Percentiles rank a stretch among this genome's conserved stretches.
Conservation (phyloP, 1,139 yeast genomes). For the Candida sp. region DNA sequence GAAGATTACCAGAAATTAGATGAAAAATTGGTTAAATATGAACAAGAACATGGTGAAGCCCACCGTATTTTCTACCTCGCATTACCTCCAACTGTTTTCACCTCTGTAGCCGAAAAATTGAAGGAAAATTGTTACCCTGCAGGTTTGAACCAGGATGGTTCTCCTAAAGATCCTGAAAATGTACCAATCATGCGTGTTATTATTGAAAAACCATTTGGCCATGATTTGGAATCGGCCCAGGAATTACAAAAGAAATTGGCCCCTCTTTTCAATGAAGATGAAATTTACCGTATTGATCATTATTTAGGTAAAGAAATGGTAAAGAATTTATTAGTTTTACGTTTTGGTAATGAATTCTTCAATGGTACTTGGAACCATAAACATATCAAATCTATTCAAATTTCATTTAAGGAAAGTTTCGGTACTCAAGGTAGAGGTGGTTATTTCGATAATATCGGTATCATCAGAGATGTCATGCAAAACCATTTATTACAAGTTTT, state of each 20-base stretch:
- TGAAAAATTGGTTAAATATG: constrained; percentile 55
- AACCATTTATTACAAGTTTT: constrained; percentile 93
- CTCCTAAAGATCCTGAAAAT: constrained; percentile 1
- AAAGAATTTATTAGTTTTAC: constrained; percentile 80
- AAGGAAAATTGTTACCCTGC: constrained; percentile 66
- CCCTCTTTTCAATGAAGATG: constrained; percentile 88
- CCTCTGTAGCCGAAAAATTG: constrained; percentile 70
- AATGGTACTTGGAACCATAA: constrained; percentile 85
- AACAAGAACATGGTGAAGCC: constrained; percentile 42
- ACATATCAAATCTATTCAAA: constrained; percentile 75
- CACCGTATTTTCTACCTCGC: constrained; percentile 90
- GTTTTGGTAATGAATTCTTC: constrained; percentile 87
- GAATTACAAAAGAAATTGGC: constrained; percentile 73
- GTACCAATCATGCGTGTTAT: constrained; percentile 77
- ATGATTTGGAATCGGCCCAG: constrained; percentile 75
- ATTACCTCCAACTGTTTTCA: constrained; percentile 90
- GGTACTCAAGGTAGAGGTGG: constrained; percentile 99
- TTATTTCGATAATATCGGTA: constrained; percentile 92
- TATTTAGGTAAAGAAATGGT: constrained; percentile 98
- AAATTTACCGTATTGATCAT: constrained; percentile 93
- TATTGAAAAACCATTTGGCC: constrained; percentile 98
- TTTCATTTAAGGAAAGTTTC: constrained; percentile 92
- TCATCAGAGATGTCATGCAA: constrained; percentile 97
- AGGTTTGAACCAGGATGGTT: not conserved
- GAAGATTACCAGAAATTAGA: constrained; percentile 67